Evolutionary conservation across 2,329 filamentous ascomycete species (phyloP).

Genomic region (Diplodia mutila): DNA sequence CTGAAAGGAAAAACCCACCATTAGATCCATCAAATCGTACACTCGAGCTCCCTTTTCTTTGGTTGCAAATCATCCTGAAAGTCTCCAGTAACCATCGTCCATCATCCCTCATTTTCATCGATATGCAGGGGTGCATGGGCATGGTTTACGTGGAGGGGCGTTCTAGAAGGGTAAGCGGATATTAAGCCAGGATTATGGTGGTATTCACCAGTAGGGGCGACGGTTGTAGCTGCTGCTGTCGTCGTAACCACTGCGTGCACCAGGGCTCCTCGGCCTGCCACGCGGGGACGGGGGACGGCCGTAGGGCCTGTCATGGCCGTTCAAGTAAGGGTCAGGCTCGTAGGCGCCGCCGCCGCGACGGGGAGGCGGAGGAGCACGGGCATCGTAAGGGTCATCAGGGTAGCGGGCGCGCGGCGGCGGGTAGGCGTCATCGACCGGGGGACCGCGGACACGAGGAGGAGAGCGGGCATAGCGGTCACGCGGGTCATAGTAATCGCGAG

Average conservation of each 20-base stretch:
- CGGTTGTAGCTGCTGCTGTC: constrained; percentile 59
- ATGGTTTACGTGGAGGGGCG: constrained; percentile 14
- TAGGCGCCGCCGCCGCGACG: constrained; percentile 44
- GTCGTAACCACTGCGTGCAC: constrained; percentile 63
- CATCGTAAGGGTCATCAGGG: constrained; percentile 75
- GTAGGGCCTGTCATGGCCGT: constrained; percentile 60
- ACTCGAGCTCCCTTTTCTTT: constrained; percentile 4
- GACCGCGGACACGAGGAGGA: constrained; percentile 72
- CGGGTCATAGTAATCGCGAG: constrained; percentile 86
- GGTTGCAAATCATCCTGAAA: constrained; percentile 12
- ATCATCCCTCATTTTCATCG: constrained; percentile 11
- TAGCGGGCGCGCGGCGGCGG: constrained; percentile 64
- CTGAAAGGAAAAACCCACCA: constrained; percentile 5
- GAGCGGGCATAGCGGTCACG: constrained; percentile 72
- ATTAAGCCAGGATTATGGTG: constrained; percentile 1
- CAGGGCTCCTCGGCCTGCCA: constrained; percentile 53
- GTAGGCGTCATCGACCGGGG: constrained; percentile 75
- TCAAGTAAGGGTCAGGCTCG: constrained; percentile 63
- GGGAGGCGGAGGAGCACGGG: constrained; percentile 57
- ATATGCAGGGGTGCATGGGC: constrained; percentile 20
- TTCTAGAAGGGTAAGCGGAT: constrained; percentile 25
- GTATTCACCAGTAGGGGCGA: constrained; percentile 52
- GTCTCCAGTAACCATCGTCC: constrained; percentile 7
- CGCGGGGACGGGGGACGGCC: constrained; percentile 50
- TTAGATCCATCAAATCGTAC: constrained; percentile 24